phyloP scores from a whole-genome alignment of 2,329 filamentous ascomycete species.

The Aspergillus calidoustus region DNA sequence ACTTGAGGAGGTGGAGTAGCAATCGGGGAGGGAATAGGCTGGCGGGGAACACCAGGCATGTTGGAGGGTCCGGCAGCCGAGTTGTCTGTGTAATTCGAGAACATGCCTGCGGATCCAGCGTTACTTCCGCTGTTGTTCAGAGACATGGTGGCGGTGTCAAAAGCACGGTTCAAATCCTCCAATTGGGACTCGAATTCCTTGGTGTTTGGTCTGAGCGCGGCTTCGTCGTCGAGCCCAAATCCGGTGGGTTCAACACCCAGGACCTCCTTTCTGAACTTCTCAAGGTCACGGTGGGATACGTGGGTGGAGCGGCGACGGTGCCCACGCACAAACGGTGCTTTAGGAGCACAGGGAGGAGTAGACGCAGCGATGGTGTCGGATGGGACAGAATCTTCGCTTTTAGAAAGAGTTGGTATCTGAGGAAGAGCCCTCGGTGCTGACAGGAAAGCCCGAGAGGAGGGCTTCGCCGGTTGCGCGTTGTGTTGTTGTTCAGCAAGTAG shows the following conservation, averaged over 20 bases:
- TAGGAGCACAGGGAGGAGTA: slow-evolving; percentile 35
- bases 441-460: background rate
- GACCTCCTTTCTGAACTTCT: slow-evolving; percentile 43
- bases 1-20: slow-evolving; percentile 37
- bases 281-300: slow-evolving; percentile 45
- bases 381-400: slow-evolving; percentile 16
- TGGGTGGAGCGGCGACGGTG: slow-evolving; percentile 49
- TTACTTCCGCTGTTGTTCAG: slow-evolving; percentile 38
- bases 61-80: slow-evolving; percentile 34
- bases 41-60: slow-evolving; percentile 39
- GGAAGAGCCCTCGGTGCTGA: slow-evolving; percentile 9
- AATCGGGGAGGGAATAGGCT: slow-evolving; percentile 39
- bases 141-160: slow-evolving; percentile 40
- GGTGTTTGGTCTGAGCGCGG: slow-evolving; percentile 26
- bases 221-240: slow-evolving; percentile 38
- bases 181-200: slow-evolving; percentile 36
- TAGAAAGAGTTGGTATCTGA: background rate
- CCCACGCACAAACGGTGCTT: slow-evolving; percentile 42
- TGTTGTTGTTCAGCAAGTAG: slow-evolving; percentile 3
- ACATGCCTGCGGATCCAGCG: slow-evolving; percentile 34
- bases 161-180: slow-evolving; percentile 42
- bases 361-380: slow-evolving; percentile 39
- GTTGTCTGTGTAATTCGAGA: slow-evolving; percentile 40
- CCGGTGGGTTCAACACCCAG: slow-evolving; percentile 37
- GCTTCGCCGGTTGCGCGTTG: slow-evolving; percentile 3